Evolutionary conservation across 2,329 filamentous ascomycete genomes (phyloP), one percentile per base, ranked within the genome.

Genomic region (Phoma sp.): DNA sequence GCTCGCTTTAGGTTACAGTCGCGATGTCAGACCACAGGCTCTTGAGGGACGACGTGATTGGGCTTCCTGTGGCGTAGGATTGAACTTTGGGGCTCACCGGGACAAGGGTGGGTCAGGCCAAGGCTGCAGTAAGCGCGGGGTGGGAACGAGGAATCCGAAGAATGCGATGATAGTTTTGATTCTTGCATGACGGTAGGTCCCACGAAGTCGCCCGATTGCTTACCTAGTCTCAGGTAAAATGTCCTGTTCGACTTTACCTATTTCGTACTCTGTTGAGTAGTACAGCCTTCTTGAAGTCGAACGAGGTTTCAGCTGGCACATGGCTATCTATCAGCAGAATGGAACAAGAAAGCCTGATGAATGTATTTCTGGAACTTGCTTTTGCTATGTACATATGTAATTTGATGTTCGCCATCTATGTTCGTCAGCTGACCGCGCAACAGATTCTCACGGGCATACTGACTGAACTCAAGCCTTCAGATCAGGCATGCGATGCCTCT

Each of bases 401-500:
- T 2, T 43, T 17, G 6, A 33, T 6, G 12, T 36, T n/a, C 13
- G 6, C 12, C 5, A 1, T 9, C 35, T 33, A 8, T 2, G 8
- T 2, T 13, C n/a, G 32, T 52, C 43, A 57, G 38, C 22, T 36
- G 32, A 47, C 31, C n/a, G 3, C 24, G n/a, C 9, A 12, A 22
- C 10, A 15, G 6, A 22, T n/a, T 19, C 31, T 24, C 6, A 55
- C 44, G 43, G 31, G 12, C 6, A 29, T 31, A 59, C 50, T 27
- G 7, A 44, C 32, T 2, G 12, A 8, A 12, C 4, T 57, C 31
- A 53, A 12, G 25, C 41, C 58, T 55, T 62, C 33, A 48, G 6
- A 7, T 54, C 49, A 38, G 63, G 60, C 36, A 55, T 62, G 6
- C 62, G 52, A 55, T 68, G 63, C 37, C 48, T 64, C 24, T 68